Evolutionary conservation across 2,329 filamentous ascomycete genomes (phyloP).

Genomic region (Corniculantispora saksenae): DNA sequence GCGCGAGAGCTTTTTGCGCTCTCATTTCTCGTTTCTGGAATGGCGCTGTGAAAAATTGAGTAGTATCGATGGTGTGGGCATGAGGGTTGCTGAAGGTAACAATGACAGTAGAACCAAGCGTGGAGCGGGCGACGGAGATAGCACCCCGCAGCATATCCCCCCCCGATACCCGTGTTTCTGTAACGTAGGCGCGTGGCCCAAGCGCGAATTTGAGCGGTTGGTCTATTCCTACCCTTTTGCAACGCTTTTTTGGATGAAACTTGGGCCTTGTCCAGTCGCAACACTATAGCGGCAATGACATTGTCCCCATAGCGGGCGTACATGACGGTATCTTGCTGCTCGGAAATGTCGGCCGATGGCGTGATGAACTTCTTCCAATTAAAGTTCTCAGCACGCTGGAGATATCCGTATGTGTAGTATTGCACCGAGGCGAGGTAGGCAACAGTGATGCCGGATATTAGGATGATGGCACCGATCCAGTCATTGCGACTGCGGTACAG

Average conservation of each 20-base stretch:
- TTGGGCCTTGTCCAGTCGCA: slow-evolving; percentile 55
- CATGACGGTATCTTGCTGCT: slow-evolving; percentile 56
- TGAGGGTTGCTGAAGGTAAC: slow-evolving; percentile 74
- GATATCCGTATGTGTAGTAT: slow-evolving; percentile 61
- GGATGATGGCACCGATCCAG: slow-evolving; percentile 53
- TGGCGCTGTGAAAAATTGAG: slow-evolving; percentile 57
- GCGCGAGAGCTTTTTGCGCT: slow-evolving; percentile 49
- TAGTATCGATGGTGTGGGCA: slow-evolving; percentile 66
- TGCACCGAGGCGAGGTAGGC: slow-evolving; percentile 62
- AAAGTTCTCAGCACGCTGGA: slow-evolving; percentile 62
- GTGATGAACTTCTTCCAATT: slow-evolving; percentile 61
- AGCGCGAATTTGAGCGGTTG: slow-evolving; percentile 68
- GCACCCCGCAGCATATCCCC: slow-evolving; percentile 71
- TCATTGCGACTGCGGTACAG: slow-evolving; percentile 48
- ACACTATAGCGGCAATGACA: slow-evolving; percentile 69
- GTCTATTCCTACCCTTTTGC: slow-evolving; percentile 40
- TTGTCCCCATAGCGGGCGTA: slow-evolving; percentile 66
- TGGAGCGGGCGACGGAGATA: slow-evolving; percentile 62
- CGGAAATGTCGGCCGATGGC: slow-evolving; percentile 22
- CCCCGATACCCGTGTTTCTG: slow-evolving; percentile 69
- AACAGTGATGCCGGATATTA: slow-evolving; percentile 62
- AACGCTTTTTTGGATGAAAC: not conserved
- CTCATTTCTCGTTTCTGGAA: slow-evolving; percentile 58
- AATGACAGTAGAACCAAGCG: slow-evolving; percentile 60
- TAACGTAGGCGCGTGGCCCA: slow-evolving; percentile 78